These are phyloP conservation scores for Paraurostyla sp. DNA, from an alignment of 73 alveolate species.

Conservation along the genomic window DNA sequence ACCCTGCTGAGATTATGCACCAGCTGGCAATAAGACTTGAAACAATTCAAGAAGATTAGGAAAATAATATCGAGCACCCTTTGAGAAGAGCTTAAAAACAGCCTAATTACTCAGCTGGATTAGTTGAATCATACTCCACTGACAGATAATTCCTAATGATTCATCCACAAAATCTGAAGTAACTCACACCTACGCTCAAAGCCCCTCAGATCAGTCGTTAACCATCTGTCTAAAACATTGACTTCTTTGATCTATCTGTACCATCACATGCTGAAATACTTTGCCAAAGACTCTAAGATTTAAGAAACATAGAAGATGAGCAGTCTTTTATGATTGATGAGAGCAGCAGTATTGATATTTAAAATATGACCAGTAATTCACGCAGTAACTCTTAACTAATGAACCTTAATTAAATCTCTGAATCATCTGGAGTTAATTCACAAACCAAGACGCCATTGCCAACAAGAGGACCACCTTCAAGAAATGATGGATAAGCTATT, in stretches of 20 bases:
- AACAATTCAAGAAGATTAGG: constrained; percentile 9
- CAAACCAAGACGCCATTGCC: constrained; percentile 31
- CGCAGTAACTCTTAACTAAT: no score
- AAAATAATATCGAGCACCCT: no score
- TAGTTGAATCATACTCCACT: constrained; percentile 6
- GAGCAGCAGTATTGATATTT: no score
- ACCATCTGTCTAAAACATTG: constrained; percentile 19
- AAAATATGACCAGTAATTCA: no score
- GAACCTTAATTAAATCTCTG: constrained; percentile 14
- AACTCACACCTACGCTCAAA: constrained; percentile 26
- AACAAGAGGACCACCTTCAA: constrained; percentile 15
- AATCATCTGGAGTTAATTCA: neutral
- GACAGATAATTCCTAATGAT: constrained; percentile 45
- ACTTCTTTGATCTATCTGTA: constrained; percentile 3
- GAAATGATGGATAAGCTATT: constrained; percentile 7
- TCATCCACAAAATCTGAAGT: constrained; percentile 36
- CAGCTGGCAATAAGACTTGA: constrained; percentile 11
- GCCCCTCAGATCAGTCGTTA: constrained; percentile 48
- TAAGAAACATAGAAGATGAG: constrained; percentile 36
- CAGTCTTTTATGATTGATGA: no score
- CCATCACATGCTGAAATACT: constrained; percentile 33
- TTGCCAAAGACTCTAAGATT: constrained; percentile 32
- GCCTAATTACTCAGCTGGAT: no score
- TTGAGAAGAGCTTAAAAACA: neutral
- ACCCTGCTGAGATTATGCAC: neutral